phyloP scores from a whole-genome alignment of 345 rosid species.

The Chamaenerion angustifolium region DNA sequence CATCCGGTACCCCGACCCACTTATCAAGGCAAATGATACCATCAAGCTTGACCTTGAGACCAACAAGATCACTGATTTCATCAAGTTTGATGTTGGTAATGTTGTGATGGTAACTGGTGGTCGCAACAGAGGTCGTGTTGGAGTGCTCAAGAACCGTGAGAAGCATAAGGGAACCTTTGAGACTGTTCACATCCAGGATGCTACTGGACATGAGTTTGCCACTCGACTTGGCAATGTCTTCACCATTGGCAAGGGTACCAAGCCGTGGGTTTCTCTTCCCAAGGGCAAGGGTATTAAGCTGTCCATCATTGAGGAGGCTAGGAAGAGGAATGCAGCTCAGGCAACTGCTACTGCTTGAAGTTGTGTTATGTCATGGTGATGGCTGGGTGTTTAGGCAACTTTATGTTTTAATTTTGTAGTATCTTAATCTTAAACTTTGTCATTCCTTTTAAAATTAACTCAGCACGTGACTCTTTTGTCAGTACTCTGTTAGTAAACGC shows the following conservation, averaged over 20 bases:
- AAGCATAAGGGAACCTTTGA: conserved; percentile 6
- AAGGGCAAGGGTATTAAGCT: conserved; percentile 6
- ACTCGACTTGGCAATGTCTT: conserved; percentile 4
- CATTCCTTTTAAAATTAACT: too few species aligned
- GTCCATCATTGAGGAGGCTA: conserved; percentile 4
- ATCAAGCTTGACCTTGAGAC: conserved; percentile 4
- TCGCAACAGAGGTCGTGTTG: conserved; percentile 3
- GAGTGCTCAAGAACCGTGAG: conserved; percentile 6
- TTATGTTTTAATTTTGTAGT: too few species aligned
- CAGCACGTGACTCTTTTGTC: too few species aligned
- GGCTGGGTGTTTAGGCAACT: too few species aligned
- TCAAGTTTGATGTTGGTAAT: conserved; percentile 7
- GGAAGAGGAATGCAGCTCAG: conserved; percentile 2
- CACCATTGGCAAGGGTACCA: conserved; percentile 4
- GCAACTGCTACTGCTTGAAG: conserved; percentile 4
- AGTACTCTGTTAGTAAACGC: too few species aligned
- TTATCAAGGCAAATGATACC: conserved; percentile 7
- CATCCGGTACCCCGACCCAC: conserved; percentile 7
- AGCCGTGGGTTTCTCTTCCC: conserved; percentile 6
- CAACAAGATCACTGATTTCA: conserved; percentile 5
- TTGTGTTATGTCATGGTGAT: background rate
- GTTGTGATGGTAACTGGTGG: conserved; percentile 7
- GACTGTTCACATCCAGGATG: conserved; percentile 4
- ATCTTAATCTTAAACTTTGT: too few species aligned
- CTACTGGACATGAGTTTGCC: conserved; percentile 4